Evolutionary conservation across 306 rosid genomes (phyloP), one percentile per base, ranked within the genome.

Genomic region (Albizia julibrissin): DNA sequence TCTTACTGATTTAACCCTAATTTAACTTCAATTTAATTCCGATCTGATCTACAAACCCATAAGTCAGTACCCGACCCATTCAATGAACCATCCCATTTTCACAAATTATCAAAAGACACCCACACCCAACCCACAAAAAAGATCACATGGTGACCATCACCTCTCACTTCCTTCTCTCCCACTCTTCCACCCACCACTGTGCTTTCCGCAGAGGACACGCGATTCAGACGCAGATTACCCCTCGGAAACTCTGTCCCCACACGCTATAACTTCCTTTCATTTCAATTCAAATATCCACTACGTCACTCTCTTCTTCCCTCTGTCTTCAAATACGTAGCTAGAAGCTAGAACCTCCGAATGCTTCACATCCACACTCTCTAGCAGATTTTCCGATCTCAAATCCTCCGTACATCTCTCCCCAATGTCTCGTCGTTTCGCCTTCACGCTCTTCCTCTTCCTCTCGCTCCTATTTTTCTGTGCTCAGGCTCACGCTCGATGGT

Each of bases 391-490:
- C 7, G 61, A 24, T 46, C 29, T 24, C 14, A 0, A 68, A 61
- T 22, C 59, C 31, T 29, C 31, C 0, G 31, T 29, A 29, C 31
- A 3, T 15, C 22, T 21, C 27, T 19, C 26, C 61, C 33, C 43
- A 52, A 21, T 70, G 75, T 70, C 75, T 43, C 75, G 27, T 72
- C 54, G 42, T 67, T 71, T 67, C 8, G 34, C 16, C 3, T 69
- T 39, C 37, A 5, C 37, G 33, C 66, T 52, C 15, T 10, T n/a
- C 34, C 59, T 78, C 29, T 52, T 77, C 75, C 82, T 91, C 21
- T 33, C 78, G 19, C 8, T 89, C 8, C 58, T 89, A 19, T 3
- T 91, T 87, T 84, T 87, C 73, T 85, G 83, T 77, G 62, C 64
- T 61, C 91, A 85, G 18, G 4, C 86, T 52, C 87, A 89, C 54